Percentiles rank a stretch among this genome's conserved stretches.
Evolutionary conservation across 495 filamentous ascomycete species (phyloP).

Genomic region (Astrothelium macrocarpum): DNA sequence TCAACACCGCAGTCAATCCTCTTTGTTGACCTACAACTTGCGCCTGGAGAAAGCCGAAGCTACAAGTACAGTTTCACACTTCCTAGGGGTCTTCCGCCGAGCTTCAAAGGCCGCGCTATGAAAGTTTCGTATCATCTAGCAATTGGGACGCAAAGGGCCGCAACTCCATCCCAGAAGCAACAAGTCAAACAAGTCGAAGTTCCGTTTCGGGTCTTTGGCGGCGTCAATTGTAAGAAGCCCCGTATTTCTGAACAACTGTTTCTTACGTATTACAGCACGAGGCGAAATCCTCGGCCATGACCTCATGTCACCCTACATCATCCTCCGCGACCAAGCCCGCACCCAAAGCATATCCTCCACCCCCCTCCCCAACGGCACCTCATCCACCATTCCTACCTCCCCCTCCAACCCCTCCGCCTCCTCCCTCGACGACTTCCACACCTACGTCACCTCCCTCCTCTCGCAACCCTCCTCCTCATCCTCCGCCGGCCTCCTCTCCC

Average conservation of each 20-base stretch:
- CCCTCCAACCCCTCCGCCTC: constrained; percentile 67
- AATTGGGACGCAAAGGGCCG: constrained; percentile 83
- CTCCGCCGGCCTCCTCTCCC: constrained; percentile 68
- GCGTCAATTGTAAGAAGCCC: constrained; percentile 57
- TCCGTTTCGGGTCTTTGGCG: constrained; percentile 88
- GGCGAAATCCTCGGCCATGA: constrained; percentile 73
- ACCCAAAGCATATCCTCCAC: constrained; percentile 40
- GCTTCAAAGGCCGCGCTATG: constrained; percentile 84
- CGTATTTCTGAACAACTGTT: not conserved
- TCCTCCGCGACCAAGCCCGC: constrained; percentile 77
- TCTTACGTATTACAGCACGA: constrained; percentile 40
- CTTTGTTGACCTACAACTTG: constrained; percentile 83
- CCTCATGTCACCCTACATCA: constrained; percentile 84
- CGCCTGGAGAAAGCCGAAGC: constrained; percentile 78
- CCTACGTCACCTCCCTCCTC: constrained; percentile 21
- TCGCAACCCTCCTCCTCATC: constrained; percentile 10
- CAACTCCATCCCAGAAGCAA: constrained; percentile 64
- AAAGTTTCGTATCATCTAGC: constrained; percentile 87
- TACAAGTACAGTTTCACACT: constrained; percentile 80
- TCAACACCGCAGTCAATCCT: constrained; percentile 95
- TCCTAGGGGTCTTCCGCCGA: constrained; percentile 79
- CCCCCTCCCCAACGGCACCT: constrained; percentile 23
- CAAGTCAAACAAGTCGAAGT: constrained; percentile 82
- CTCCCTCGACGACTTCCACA: constrained; percentile 35
- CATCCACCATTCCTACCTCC: constrained; percentile 27